phyloP scores from a whole-genome alignment of 1,284 basidiomycete species.

The Laetiporus sulphureus region DNA sequence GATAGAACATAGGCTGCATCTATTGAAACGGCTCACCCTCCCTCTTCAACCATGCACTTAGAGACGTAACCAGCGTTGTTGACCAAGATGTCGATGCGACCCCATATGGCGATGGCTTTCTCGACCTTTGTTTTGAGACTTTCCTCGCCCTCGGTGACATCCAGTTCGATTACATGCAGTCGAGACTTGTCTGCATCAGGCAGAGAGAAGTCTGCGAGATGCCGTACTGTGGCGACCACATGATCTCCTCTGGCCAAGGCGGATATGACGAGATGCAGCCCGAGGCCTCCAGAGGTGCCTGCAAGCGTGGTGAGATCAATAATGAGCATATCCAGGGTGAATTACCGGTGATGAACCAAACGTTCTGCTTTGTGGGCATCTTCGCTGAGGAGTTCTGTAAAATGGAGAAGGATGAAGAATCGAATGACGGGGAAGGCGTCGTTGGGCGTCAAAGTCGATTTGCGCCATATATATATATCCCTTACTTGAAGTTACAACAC shows the following conservation, averaged over 20 bases:
- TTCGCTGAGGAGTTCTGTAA: too few relatives aligned
- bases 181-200: constrained; percentile 12
- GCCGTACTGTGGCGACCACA: constrained; percentile 40
- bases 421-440: too few relatives aligned
- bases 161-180: constrained; percentile 28
- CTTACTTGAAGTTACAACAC: too few relatives aligned
- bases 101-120: constrained; percentile 36
- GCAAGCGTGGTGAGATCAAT: too few relatives aligned
- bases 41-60: constrained; percentile 29
- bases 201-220: constrained; percentile 23
- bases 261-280: constrained; percentile 40
- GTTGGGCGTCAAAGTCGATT: too few relatives aligned
- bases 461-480: too few relatives aligned
- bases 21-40: constrained; percentile 26
- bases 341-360: constrained; percentile 9
- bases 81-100: constrained; percentile 52
- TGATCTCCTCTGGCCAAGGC: constrained; percentile 47
- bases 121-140: constrained; percentile 31
- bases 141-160: constrained; percentile 28
- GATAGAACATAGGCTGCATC: too few relatives aligned
- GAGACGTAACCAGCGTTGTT: constrained; percentile 48
- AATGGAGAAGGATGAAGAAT: too few relatives aligned
- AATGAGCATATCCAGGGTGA: too few relatives aligned
- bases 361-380: too few relatives aligned
- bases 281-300: constrained; percentile 58